Conservation (phyloP, 352 stramenopile genomes). For the Pythium insidiosum region DNA sequence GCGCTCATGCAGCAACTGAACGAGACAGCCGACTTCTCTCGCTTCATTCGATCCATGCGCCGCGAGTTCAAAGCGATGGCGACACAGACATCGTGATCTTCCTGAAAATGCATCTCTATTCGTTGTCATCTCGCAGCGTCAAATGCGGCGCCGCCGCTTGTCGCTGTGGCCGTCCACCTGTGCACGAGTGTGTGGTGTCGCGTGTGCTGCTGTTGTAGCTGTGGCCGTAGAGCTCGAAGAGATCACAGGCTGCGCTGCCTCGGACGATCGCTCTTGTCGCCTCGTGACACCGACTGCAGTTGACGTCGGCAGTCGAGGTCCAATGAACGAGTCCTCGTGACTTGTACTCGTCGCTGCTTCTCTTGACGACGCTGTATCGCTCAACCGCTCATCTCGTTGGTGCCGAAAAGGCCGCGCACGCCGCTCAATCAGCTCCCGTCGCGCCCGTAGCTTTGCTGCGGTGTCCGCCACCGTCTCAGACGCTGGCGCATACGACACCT, state of each 20-base stretch:
- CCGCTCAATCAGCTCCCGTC: slow-evolving; percentile 42
- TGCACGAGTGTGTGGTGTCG: too few relatives aligned
- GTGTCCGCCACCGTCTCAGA: slow-evolving; percentile 54
- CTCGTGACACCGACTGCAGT: too few relatives aligned
- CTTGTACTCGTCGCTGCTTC: slow-evolving; percentile 8
- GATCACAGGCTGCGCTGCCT: too few relatives aligned
- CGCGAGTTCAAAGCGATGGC: slow-evolving; percentile 68
- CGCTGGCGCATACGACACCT: slow-evolving; percentile 57
- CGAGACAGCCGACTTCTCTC: slow-evolving; percentile 49
- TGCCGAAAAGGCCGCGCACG: slow-evolving; percentile 10
- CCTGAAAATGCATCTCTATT: slow-evolving; percentile 2
- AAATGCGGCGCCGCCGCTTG: too few relatives aligned
- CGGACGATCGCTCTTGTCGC: too few relatives aligned
- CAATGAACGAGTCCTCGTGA: slow-evolving; percentile 16
- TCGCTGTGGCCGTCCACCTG: too few relatives aligned
- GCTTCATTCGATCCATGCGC: slow-evolving; percentile 74
- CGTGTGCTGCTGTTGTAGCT: too few relatives aligned
- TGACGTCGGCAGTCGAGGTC: too few relatives aligned
- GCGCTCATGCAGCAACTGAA: slow-evolving; percentile 60
- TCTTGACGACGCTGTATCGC: neutral
- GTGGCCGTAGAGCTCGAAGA: too few relatives aligned
- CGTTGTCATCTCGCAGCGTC: too few relatives aligned
- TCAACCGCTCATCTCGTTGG: too few relatives aligned
- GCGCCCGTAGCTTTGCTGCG: slow-evolving; percentile 43
- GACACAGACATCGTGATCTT: slow-evolving; percentile 10